phyloP scores from a whole-genome alignment of 1,284 basidiomycete species.

The Trametes pubescens region DNA sequence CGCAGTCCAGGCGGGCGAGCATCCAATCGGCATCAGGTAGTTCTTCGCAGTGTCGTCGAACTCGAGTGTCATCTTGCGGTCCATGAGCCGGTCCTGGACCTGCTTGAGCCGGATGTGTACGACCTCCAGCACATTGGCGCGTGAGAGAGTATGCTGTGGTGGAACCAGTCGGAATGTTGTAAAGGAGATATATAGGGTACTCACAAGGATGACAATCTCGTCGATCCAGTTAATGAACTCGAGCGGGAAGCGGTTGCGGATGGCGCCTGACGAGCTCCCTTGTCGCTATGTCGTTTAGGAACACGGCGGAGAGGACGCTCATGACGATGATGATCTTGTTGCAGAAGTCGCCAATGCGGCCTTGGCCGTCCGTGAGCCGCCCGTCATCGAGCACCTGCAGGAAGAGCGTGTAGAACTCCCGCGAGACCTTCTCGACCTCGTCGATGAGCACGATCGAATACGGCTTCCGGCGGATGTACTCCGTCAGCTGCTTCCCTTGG shows the following conservation, averaged over 20 bases:
- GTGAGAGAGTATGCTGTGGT: constrained; percentile 78
- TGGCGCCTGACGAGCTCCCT: constrained; percentile 76
- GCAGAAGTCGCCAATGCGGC: constrained; percentile 79
- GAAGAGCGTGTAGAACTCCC: constrained; percentile 91
- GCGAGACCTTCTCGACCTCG: constrained; percentile 91
- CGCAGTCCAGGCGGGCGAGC: constrained; percentile 85
- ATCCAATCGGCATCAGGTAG: constrained; percentile 87
- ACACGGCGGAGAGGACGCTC: constrained; percentile 87
- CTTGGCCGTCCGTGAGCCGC: constrained; percentile 90
- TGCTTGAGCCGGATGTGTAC: constrained; percentile 84
- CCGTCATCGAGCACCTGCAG: constrained; percentile 97
- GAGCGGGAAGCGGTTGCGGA: constrained; percentile 88
- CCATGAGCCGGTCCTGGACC: constrained; percentile 70
- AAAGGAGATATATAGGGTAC: constrained; percentile 42
- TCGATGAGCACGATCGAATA: constrained; percentile 85
- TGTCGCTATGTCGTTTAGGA: constrained; percentile 81
- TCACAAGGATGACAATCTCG: constrained; percentile 88
- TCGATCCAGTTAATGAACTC: constrained; percentile 95
- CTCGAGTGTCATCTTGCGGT: constrained; percentile 82
- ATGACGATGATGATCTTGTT: constrained; percentile 96
- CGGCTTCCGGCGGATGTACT: constrained; percentile 90
- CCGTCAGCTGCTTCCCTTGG: constrained; percentile 89
- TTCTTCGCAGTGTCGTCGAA: constrained; percentile 83
- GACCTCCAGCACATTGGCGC: constrained; percentile 80
- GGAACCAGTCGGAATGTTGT: constrained; percentile 35